Percentiles rank a stretch among this genome's conserved stretches.
phyloP scores from a whole-genome alignment of 1,139 yeast genomes.

The Petasospora rhodanensis region DNA sequence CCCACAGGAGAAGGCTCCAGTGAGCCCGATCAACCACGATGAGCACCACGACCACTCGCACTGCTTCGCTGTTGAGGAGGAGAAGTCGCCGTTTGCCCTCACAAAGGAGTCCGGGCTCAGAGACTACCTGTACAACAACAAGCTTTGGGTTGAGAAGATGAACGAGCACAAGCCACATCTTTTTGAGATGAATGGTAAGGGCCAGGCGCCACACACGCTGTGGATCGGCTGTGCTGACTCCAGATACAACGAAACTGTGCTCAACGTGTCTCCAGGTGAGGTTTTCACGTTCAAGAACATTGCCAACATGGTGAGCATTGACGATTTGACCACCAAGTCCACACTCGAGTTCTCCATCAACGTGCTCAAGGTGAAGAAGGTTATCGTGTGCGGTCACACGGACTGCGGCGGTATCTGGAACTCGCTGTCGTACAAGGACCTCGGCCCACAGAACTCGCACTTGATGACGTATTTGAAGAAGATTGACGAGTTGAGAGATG shows the following conservation, averaged over 20 bases:
- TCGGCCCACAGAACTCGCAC: conserved; percentile 40
- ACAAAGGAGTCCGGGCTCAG: conserved; percentile 52
- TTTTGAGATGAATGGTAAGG: conserved; percentile 68
- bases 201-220: conserved; percentile 89
- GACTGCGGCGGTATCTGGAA: conserved; percentile 98
- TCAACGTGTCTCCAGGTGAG: conserved; percentile 88
- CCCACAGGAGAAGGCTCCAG: conserved; percentile 1
- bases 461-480: conserved; percentile 36
- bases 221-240: conserved; percentile 98
- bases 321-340: conserved; percentile 74
- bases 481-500: conserved; percentile 45
- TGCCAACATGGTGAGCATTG: conserved; percentile 72
- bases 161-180: conserved; percentile 58
- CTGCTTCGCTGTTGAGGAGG: conserved; percentile 9
- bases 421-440: conserved; percentile 61
- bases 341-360: conserved; percentile 90
- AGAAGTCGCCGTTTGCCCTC: conserved; percentile 48
- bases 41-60: conserved; percentile 7
- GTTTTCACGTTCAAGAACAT: conserved; percentile 90
- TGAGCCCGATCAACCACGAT: conserved; percentile 5
- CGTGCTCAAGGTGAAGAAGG: conserved; percentile 75
- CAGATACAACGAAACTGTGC: conserved; percentile 75
- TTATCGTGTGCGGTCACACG: conserved; percentile 94
- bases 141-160: conserved; percentile 58
- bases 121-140: conserved; percentile 67